Evolutionary conservation across 1,139 yeast genomes (phyloP).

Genomic region (Debaryomycetaceae sp.): DNA sequence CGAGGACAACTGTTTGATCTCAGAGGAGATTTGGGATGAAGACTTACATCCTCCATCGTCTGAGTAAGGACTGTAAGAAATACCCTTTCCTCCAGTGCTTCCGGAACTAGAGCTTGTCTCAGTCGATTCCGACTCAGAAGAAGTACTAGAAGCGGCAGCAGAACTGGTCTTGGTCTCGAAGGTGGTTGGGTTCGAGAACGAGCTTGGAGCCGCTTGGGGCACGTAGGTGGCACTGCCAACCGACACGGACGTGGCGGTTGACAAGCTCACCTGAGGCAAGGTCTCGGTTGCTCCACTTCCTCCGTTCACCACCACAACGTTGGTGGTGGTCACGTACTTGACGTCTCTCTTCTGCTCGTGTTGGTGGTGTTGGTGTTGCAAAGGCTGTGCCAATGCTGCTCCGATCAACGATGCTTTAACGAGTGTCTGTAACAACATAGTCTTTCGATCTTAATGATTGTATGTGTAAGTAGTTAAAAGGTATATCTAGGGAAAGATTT

Average conservation of each 20-base stretch:
- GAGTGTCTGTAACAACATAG: constrained; percentile 50
- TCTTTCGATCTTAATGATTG: constrained; percentile 3
- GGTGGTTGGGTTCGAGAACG: constrained; percentile 23
- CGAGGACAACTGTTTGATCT: constrained; percentile 51
- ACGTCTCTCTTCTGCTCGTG: constrained; percentile 36
- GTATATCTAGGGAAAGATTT: constrained; percentile 12
- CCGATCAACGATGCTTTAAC: constrained; percentile 35
- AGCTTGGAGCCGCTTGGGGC: constrained; percentile 24
- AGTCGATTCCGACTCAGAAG: constrained; percentile 11
- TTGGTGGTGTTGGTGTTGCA: constrained; percentile 40
- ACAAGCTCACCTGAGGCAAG: constrained; percentile 12
- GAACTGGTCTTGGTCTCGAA: constrained; percentile 15
- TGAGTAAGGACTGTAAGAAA: constrained; percentile 81
- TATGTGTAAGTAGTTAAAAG: constrained; percentile 5
- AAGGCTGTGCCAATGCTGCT: constrained; percentile 32
- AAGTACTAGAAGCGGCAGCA: constrained; percentile 10
- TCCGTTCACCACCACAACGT: constrained; percentile 35
- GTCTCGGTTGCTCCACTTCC: constrained; percentile 23
- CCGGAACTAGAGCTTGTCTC: constrained; percentile 17
- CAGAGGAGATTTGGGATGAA: constrained; percentile 53
- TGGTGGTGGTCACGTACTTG: constrained; percentile 31
- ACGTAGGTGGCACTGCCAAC: constrained; percentile 16
- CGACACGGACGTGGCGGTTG: constrained; percentile 25
- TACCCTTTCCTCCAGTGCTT: constrained; percentile 47
- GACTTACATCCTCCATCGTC: constrained; percentile 72